phyloP scores from a whole-genome alignment of 1,284 basidiomycete genomes.

The Ceratobasidium sp. region DNA sequence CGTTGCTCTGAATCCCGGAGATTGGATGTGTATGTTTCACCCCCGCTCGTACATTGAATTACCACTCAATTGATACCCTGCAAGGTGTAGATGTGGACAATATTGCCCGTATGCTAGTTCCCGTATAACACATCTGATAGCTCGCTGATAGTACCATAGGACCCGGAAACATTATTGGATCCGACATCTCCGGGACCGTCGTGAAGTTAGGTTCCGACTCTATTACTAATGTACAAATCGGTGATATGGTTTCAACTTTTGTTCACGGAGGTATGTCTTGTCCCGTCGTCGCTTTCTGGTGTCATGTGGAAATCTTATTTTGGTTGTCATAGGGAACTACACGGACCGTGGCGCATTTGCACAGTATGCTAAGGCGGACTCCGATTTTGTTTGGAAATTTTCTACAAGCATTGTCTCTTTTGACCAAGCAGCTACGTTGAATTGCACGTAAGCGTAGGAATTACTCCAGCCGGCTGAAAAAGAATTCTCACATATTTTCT shows the following conservation, averaged over 20 bases:
- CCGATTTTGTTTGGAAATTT: conserved; percentile 39
- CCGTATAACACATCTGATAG: too few relatives aligned
- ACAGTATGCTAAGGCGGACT: conserved; percentile 28
- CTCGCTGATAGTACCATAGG: conserved; percentile 44
- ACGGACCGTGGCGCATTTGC: conserved; percentile 37
- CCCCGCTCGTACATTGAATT: too few relatives aligned
- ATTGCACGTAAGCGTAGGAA: conserved; percentile 30
- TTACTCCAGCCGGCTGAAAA: not conserved
- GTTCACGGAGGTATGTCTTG: conserved; percentile 53
- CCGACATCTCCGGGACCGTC: conserved; percentile 56
- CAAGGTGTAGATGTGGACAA: conserved; percentile 6
- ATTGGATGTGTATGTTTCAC: conserved; percentile 52
- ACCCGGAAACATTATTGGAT: conserved; percentile 53
- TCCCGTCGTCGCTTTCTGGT: too few relatives aligned
- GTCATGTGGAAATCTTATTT: not conserved
- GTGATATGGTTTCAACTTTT: conserved; percentile 55
- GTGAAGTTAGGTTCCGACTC: conserved; percentile 49
- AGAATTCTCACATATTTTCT: not conserved
- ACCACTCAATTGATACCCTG: not conserved
- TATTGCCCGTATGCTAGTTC: conserved; percentile 25
- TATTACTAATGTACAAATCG: conserved; percentile 50
- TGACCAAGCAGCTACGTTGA: conserved; percentile 50
- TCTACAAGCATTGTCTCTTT: conserved; percentile 47
- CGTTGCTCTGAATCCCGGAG: conserved; percentile 53
- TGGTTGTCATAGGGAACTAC: conserved; percentile 14